Evolutionary conservation across 345 rosid genomes (phyloP).

Genomic region (Brassica juncea): DNA sequence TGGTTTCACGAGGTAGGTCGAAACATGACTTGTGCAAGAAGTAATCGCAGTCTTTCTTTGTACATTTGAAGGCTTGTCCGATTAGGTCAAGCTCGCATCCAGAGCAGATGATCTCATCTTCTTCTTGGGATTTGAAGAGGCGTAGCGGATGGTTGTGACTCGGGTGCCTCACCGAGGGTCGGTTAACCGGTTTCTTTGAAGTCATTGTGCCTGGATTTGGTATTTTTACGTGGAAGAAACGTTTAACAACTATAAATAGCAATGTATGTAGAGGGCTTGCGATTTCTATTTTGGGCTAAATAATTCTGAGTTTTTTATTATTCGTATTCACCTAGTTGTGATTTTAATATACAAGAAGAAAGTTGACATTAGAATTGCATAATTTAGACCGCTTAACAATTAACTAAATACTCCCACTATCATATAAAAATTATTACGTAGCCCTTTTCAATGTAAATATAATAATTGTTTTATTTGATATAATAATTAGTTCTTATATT

Average conservation of each 20-base stretch:
- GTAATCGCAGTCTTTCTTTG: slow-evolving; percentile 29
- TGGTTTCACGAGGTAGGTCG: slow-evolving; percentile 11
- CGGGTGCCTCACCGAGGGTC: slow-evolving; percentile 27
- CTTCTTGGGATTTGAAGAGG: background rate
- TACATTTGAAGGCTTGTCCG: slow-evolving; percentile 34
- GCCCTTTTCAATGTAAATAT: background rate
- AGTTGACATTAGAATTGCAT: slow-evolving; percentile 5
- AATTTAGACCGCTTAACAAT: background rate
- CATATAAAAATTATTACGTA: background rate
- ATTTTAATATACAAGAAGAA: slow-evolving; percentile 1
- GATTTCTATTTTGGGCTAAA: background rate
- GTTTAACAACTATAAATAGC: slow-evolving; percentile 11
- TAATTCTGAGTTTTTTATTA: background rate
- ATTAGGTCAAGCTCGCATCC: slow-evolving; percentile 30
- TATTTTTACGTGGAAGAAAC: background rate
- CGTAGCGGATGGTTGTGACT: slow-evolving; percentile 32
- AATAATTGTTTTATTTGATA: background rate
- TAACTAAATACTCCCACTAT: background rate
- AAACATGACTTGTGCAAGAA: slow-evolving; percentile 39
- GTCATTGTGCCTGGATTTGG: slow-evolving; percentile 14
- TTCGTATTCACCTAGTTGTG: slow-evolving; percentile 8
- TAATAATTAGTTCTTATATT: background rate
- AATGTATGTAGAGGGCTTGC: slow-evolving; percentile 5
- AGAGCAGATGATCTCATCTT: slow-evolving; percentile 14
- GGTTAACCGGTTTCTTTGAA: slow-evolving; percentile 12